These are phyloP conservation scores for Arthroderma sp. DNA, from an alignment of 2,329 filamentous ascomycete species.

Conservation along the genomic window DNA sequence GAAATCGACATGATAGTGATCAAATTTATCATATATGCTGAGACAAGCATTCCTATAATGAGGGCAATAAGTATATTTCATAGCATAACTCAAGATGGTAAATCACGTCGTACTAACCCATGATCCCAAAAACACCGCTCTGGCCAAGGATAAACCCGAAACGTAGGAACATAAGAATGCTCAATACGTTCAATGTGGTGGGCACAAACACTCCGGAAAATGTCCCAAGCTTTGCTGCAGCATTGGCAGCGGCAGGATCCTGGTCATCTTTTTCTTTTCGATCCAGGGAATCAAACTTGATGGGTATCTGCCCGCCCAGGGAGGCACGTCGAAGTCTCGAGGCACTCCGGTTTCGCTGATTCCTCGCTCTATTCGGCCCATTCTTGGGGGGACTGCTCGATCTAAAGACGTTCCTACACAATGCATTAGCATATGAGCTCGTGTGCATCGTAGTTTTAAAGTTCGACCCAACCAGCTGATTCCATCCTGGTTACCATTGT, in stretches of 20 bases:
- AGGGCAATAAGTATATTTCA: too few relatives aligned
- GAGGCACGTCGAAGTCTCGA: slow-evolving; percentile 8
- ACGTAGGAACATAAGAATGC: slow-evolving; percentile 82
- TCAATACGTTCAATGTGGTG: slow-evolving; percentile 77
- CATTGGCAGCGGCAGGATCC: slow-evolving; percentile 16
- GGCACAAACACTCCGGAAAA: slow-evolving; percentile 75
- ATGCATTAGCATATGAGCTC: background rate
- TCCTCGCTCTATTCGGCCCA: background rate
- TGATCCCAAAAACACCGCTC: slow-evolving; percentile 63
- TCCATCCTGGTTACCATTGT: too few relatives aligned
- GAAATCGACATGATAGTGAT: slow-evolving; percentile 75
- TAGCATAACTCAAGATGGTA: too few relatives aligned
- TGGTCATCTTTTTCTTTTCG: slow-evolving; percentile 21
- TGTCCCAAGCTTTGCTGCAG: slow-evolving; percentile 54
- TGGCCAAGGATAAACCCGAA: slow-evolving; percentile 78
- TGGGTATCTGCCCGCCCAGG: slow-evolving; percentile 9
- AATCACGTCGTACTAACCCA: slow-evolving; percentile 41
- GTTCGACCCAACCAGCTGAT: too few relatives aligned
- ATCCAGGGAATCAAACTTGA: slow-evolving; percentile 13
- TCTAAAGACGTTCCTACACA: background rate
- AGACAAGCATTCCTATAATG: slow-evolving; percentile 51
- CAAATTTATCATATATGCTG: slow-evolving; percentile 70
- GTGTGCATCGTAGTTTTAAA: too few relatives aligned
- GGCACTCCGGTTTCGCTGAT: slow-evolving; percentile 5
- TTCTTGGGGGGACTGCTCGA: too few relatives aligned